Conservation (phyloP, 768 basidiomycete species). For the Lactarius pseudohatsudake region DNA sequence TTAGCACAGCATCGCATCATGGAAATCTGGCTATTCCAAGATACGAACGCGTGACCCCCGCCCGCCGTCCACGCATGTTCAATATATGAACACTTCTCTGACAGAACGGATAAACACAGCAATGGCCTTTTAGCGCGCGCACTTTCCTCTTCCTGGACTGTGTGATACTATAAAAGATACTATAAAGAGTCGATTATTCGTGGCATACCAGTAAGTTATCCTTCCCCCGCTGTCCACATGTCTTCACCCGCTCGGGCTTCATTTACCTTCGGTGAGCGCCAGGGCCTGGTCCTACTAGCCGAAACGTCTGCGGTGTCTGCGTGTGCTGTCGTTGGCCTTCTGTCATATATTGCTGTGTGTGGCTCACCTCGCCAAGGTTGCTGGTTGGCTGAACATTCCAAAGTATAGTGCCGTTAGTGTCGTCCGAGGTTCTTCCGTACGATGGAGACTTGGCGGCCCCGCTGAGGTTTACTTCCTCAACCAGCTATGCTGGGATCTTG, state of each 20-base stretch:
- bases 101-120: neutral
- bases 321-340: constrained; percentile 25
- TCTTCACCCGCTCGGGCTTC: neutral
- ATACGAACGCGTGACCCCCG: neutral
- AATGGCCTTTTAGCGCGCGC: neutral
- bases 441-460: constrained; percentile 27
- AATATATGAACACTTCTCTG: neutral
- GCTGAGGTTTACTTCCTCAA: constrained; percentile 33
- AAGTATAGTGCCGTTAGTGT: constrained; percentile 27
- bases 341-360: constrained; percentile 30
- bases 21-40: neutral
- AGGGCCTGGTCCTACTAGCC: constrained; percentile 31
- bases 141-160: neutral
- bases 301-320: constrained; percentile 31
- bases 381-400: neutral
- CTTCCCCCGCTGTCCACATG: neutral
- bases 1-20: neutral
- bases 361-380: neutral
- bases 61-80: neutral
- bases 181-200: neutral
- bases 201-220: neutral
- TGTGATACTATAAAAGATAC: neutral
- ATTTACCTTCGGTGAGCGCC: constrained; percentile 29
- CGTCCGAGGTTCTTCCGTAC: constrained; percentile 13
- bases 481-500: constrained; percentile 32